Evolutionary conservation across 2,329 filamentous ascomycete species (phyloP).

Genomic region (Verticillium zaregamsianum): DNA sequence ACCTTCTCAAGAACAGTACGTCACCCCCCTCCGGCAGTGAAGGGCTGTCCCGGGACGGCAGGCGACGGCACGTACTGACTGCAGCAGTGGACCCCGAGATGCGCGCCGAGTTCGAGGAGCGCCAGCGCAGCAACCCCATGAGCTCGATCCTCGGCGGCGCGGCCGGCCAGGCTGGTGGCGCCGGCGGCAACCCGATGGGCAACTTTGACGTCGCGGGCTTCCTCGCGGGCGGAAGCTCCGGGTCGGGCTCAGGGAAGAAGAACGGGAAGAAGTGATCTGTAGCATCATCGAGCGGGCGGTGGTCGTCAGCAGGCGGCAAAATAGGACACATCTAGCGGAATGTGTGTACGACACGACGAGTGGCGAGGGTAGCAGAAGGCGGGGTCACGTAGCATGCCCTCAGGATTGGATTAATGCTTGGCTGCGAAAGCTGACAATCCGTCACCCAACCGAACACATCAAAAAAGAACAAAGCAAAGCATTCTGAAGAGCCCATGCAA

Average conservation of each 20-base stretch:
- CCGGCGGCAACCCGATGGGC: conserved; percentile 39
- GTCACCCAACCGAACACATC: background rate
- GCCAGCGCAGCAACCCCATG: conserved; percentile 73
- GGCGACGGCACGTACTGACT: background rate
- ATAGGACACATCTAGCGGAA: background rate
- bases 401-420: background rate
- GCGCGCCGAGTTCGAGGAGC: conserved; percentile 86
- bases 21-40: conserved; percentile 15
- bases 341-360: background rate
- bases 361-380: background rate
- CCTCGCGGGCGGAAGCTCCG: conserved; percentile 47
- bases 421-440: too few relatives aligned
- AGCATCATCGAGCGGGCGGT: background rate
- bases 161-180: conserved; percentile 16
- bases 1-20: conserved; percentile 93
- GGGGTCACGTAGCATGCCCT: background rate
- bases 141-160: conserved; percentile 46
- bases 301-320: background rate
- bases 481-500: background rate
- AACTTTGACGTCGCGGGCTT: conserved; percentile 62
- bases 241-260: conserved; percentile 6
- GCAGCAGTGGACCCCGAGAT: conserved; percentile 89
- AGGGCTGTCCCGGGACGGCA: background rate
- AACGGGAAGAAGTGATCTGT: background rate
- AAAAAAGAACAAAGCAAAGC: background rate